phyloP scores from a whole-genome alignment of 2,329 filamentous ascomycete genomes.

The Exophiala calicioides region DNA sequence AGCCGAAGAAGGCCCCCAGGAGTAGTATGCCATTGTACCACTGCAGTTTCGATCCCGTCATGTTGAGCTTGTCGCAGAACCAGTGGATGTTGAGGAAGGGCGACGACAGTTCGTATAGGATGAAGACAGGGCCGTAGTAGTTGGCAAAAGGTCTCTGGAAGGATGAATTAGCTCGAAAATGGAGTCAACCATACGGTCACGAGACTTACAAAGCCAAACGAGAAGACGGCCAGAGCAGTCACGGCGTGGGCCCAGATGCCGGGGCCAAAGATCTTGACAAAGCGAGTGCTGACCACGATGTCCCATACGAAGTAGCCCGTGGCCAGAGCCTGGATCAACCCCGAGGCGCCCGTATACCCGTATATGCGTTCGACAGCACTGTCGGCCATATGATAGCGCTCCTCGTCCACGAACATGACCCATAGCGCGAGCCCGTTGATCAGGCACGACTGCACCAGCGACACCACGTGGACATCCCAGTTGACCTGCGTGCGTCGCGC shows the following conservation, averaged over 20 bases:
- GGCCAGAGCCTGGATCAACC: constrained; percentile 61
- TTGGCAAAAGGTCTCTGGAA: constrained; percentile 64
- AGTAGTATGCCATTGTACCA: constrained; percentile 65
- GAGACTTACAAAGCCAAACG: constrained; percentile 61
- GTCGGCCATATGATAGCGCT: constrained; percentile 55
- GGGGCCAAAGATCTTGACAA: constrained; percentile 60
- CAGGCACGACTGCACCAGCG: constrained; percentile 59
- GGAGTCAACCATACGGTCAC: background rate
- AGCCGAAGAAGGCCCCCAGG: constrained; percentile 61
- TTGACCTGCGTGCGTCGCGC: constrained; percentile 60
- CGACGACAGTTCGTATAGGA: constrained; percentile 67
- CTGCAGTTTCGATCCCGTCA: constrained; percentile 62
- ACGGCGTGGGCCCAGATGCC: constrained; percentile 65
- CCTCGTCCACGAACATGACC: constrained; percentile 58
- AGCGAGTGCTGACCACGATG: constrained; percentile 56
- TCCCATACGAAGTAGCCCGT: constrained; percentile 68
- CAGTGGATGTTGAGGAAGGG: constrained; percentile 70
- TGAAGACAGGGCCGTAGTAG: constrained; percentile 65
- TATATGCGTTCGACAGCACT: constrained; percentile 53
- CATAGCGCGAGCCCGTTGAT: constrained; percentile 59
- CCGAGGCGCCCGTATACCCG: constrained; percentile 62
- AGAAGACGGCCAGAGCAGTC: constrained; percentile 62
- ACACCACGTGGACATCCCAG: constrained; percentile 68
- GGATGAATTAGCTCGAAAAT: constrained; percentile 14
- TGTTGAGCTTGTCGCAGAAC: constrained; percentile 68